Percentiles rank a stretch among this genome's conserved stretches.
phyloP scores from a whole-genome alignment of 129 eudicot genomes.

The Deinandra increscens region DNA sequence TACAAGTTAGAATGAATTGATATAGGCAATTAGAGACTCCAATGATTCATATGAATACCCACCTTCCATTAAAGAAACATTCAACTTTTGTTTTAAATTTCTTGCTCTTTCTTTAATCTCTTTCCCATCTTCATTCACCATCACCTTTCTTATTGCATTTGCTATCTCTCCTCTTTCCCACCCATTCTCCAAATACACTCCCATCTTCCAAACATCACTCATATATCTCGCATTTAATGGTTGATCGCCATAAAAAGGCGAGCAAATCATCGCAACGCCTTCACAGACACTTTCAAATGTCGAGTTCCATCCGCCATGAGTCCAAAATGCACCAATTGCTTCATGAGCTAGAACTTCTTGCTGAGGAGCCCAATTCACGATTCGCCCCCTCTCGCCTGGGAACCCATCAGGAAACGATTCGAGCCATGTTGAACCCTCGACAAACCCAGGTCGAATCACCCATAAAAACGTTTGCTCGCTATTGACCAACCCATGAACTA shows the following conservation, averaged over 20 bases:
- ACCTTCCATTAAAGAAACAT: constrained; percentile 23
- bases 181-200: constrained; percentile 41
- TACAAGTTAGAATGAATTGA: constrained; percentile 1
- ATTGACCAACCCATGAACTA: constrained; percentile 50
- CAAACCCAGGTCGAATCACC: constrained; percentile 50
- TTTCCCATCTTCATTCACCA: constrained; percentile 33
- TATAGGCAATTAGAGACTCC: constrained; percentile 30
- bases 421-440: constrained; percentile 34
- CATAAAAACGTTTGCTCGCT: constrained; percentile 49
- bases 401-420: constrained; percentile 35
- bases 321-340: constrained; percentile 45
- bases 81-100: constrained; percentile 34
- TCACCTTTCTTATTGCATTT: constrained; percentile 33
- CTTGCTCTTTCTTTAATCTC: constrained; percentile 23
- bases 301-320: constrained; percentile 75
- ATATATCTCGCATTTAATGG: constrained; percentile 36
- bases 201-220: constrained; percentile 34
- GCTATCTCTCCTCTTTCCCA: constrained; percentile 33
- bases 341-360: constrained; percentile 53
- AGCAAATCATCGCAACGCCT: constrained; percentile 49
- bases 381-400: constrained; percentile 33
- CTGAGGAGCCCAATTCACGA: constrained; percentile 70
- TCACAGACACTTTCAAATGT: constrained; percentile 61
- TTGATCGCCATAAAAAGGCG: constrained; percentile 45
- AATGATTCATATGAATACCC: constrained; percentile 42